A percentile compares a stretch with the other conserved stretches of the same genome.
Conservation (phyloP, 345 rosid genomes). For the Boechera retrofracta region DNA sequence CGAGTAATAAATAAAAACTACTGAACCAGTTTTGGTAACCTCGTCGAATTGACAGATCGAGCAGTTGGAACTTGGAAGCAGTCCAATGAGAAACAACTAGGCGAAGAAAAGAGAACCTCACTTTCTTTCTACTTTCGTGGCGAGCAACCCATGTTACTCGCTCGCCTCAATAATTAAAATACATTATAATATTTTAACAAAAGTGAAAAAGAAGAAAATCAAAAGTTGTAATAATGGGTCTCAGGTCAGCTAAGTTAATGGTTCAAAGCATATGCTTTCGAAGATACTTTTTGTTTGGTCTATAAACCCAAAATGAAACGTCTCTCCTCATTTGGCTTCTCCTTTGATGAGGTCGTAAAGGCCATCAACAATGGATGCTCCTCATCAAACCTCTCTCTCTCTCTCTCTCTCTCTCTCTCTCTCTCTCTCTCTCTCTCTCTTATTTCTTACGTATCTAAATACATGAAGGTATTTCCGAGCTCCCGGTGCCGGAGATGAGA, state of each 20-base stretch:
- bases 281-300: constrained; percentile 40
- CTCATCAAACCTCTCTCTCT: constrained; percentile 18
- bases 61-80: background rate
- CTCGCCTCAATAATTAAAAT: constrained; percentile 7
- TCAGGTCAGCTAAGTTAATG: constrained; percentile 46
- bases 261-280: constrained; percentile 43
- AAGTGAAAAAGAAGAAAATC: background rate
- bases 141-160: constrained; percentile 35
- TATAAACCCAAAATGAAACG: constrained; percentile 36
- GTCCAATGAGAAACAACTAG: constrained; percentile 28
- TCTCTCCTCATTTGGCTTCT: constrained; percentile 36
- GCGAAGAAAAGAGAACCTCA: constrained; percentile 22
- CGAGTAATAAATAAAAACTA: background rate
- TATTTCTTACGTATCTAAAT: background rate
- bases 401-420: background rate
- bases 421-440: background rate
- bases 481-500: background rate
- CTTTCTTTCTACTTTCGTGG: constrained; percentile 30
- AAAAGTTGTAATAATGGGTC: constrained; percentile 38
- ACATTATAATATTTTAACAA: background rate
- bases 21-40: constrained; percentile 25
- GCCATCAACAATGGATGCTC: constrained; percentile 39
- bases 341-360: constrained; percentile 38
- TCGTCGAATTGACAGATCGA: constrained; percentile 26
- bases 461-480: constrained; percentile 8